phyloP scores from a whole-genome alignment of 2,329 filamentous ascomycete species.

The Colletotrichum euphorbiae region DNA sequence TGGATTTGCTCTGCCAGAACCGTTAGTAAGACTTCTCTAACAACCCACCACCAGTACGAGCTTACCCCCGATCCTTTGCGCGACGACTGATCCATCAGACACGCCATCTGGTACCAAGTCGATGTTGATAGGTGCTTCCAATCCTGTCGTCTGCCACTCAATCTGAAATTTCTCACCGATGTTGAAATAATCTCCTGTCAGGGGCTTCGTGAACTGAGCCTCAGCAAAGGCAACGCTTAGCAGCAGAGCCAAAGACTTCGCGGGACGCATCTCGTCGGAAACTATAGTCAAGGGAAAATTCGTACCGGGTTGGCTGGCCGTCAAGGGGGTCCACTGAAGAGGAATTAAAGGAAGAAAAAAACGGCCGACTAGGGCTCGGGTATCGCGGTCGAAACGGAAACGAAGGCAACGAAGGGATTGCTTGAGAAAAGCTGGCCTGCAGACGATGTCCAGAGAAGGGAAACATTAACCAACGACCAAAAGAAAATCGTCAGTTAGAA shows the following conservation, averaged over 20 bases:
- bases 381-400: constrained; percentile 30
- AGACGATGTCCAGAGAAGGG: constrained; percentile 30
- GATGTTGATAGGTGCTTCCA: constrained; percentile 42
- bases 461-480: constrained; percentile 23
- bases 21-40: constrained; percentile 28
- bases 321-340: neutral
- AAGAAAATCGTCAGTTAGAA: constrained; percentile 34
- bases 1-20: constrained; percentile 38
- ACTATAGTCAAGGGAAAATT: neutral
- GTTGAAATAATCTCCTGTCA: constrained; percentile 23
- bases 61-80: constrained; percentile 42
- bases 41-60: constrained; percentile 33
- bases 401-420: constrained; percentile 21
- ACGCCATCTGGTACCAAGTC: constrained; percentile 41
- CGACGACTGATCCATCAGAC: constrained; percentile 39
- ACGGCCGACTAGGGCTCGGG: constrained; percentile 29
- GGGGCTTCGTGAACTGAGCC: constrained; percentile 40
- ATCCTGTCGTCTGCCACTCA: constrained; percentile 41
- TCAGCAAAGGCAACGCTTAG: constrained; percentile 28
- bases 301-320: neutral
- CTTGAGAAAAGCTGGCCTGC: constrained; percentile 33
- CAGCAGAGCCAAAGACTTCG: constrained; percentile 31
- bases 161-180: constrained; percentile 40
- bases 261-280: constrained; percentile 29
- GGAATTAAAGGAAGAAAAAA: constrained; percentile 18